phyloP scores from a whole-genome alignment of 2,329 filamentous ascomycete genomes.

The Dichotomopilus funicola region DNA sequence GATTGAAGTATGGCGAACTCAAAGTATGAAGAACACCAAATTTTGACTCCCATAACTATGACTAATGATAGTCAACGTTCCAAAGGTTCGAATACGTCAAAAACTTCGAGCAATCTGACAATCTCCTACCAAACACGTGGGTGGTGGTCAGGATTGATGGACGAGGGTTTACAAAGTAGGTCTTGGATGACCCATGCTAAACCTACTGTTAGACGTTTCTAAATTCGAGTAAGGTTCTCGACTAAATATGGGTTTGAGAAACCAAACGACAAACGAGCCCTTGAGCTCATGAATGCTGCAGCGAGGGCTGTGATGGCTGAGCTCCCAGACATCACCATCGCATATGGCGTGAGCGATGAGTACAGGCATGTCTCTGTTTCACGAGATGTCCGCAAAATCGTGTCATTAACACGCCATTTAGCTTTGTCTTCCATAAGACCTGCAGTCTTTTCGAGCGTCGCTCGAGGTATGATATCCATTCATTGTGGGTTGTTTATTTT shows the following conservation, averaged over 20 bases:
- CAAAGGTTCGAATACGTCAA: slow-evolving; percentile 89
- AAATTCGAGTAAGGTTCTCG: slow-evolving; percentile 57
- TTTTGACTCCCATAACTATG: not conserved
- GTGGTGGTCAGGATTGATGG: slow-evolving; percentile 92
- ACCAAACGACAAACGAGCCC: slow-evolving; percentile 80
- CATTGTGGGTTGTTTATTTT: not conserved
- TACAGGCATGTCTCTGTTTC: slow-evolving; percentile 52
- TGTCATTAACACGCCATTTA: slow-evolving; percentile 30
- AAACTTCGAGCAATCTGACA: slow-evolving; percentile 75
- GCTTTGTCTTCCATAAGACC: slow-evolving; percentile 82
- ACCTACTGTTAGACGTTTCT: not conserved
- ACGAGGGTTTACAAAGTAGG: slow-evolving; percentile 86
- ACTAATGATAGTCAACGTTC: slow-evolving; percentile 15
- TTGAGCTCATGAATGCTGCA: slow-evolving; percentile 91
- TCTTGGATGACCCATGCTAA: not conserved
- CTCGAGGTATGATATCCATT: slow-evolving; percentile 49
- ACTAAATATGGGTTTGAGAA: slow-evolving; percentile 80
- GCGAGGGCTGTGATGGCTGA: slow-evolving; percentile 80
- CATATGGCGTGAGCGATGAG: slow-evolving; percentile 92
- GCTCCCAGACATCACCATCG: slow-evolving; percentile 76
- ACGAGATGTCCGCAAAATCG: slow-evolving; percentile 17
- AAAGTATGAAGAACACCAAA: slow-evolving; percentile 35
- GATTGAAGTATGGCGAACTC: slow-evolving; percentile 46
- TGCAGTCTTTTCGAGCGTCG: slow-evolving; percentile 80
- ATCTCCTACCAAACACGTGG: slow-evolving; percentile 85